Evolutionary conservation across 2,329 filamentous ascomycete species (phyloP), one percentile per base, ranked within the genome.

Genomic region (Fusarium multiceps): DNA sequence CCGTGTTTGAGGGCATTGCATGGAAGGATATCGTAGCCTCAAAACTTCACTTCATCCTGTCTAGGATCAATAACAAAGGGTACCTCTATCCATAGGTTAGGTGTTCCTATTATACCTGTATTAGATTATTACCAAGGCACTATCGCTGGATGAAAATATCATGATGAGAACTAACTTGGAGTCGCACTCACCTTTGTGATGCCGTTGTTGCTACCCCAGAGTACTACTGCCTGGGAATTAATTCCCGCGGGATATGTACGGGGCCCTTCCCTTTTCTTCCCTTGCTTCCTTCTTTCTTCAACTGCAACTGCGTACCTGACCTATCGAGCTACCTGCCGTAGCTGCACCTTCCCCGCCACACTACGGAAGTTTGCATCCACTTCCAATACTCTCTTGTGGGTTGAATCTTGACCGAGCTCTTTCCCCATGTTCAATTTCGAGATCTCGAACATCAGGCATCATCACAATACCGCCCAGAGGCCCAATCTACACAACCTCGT

Each of bases 321-420:
- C 45, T 30, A 48, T 25, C 30, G 27, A 55, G 48, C 53, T 46
- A 60, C 47, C 32, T 51, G 40, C 49, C 34, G 59, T 55, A 63
- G 57, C 64, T 72, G 46, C 60, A 72, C 25, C 60, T 69, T 66
- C 65, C 68, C 68, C 59, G 59, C 68, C 63, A 51, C 63, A 47
- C 63, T 55, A 71, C 50, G 63, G 46, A 66, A 50, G 37, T 49
- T 40, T 34, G 55, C 62, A 56, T 59, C 68, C 68, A 68, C 68
- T 65, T 51, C 23, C 25, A 50, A 59, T 71, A 41, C 42, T 18
- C 40, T 41, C 42, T 27, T 55, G 37, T 51, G 45, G 41, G 47
- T 47, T 59, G 23, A 62, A 42, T 37, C 47, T 42, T 59, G 32
- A 66, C 47, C 51, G 66, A 60, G 37, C 45, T 49, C 28, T 43